Percentiles rank a stretch among this genome's conserved stretches.
phyloP scores from a whole-genome alignment of 345 rosid species.

The Rhodamnia argentea region DNA sequence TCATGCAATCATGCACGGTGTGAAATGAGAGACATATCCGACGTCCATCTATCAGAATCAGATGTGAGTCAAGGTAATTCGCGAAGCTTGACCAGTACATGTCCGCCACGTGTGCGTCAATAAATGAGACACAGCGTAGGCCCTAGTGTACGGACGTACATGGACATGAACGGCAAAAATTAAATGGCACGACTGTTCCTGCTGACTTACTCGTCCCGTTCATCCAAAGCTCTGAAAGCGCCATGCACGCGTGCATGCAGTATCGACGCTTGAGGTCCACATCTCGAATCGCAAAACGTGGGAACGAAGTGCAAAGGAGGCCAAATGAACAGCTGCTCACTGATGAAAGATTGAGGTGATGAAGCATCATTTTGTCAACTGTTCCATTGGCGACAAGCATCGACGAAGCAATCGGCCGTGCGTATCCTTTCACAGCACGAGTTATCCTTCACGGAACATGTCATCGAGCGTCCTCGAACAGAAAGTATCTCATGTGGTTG shows the following conservation, averaged over 20 bases:
- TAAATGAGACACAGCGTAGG: neutral
- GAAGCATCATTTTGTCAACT: neutral
- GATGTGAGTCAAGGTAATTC: neutral
- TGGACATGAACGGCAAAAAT: neutral
- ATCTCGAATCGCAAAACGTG: neutral
- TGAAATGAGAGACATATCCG: neutral
- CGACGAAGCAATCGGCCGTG: neutral
- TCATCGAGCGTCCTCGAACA: neutral
- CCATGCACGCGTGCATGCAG: neutral
- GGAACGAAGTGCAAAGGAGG: neutral
- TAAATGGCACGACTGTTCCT: too few species aligned
- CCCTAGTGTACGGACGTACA: too few species aligned
- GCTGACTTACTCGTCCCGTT: neutral
- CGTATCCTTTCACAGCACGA: neutral
- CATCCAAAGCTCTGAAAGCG: neutral
- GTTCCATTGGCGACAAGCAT: neutral
- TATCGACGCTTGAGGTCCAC: neutral
- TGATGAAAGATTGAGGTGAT: neutral
- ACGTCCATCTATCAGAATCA: neutral
- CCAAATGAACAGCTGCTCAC: neutral
- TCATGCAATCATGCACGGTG: neutral
- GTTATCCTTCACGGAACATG: neutral
- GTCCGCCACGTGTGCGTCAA: neutral
- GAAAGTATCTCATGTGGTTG: neutral
- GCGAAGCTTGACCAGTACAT: neutral